Percentiles rank a stretch among this genome's conserved stretches.
Conservation (phyloP, 768 basidiomycete genomes). For the Mycena pura region DNA sequence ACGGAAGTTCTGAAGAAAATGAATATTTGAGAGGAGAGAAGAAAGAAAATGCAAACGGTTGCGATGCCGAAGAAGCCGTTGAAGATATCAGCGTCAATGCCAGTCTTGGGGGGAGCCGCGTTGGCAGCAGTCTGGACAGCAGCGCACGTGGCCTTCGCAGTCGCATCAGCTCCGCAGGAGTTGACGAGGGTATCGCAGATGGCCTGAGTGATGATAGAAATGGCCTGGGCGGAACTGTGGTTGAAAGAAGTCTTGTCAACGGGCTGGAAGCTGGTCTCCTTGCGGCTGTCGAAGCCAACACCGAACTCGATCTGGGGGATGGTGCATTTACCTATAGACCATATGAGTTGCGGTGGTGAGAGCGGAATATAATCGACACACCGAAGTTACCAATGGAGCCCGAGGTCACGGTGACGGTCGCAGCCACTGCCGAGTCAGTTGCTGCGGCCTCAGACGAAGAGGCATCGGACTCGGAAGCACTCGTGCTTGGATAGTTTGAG, state of each 20-base stretch:
- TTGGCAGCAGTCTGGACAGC: slow-evolving; percentile 7
- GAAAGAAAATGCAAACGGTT: slow-evolving; percentile 27
- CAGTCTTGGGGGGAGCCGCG: slow-evolving; percentile 32
- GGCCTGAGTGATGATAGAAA: slow-evolving; percentile 59
- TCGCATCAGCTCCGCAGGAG: slow-evolving; percentile 43
- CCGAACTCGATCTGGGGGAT: slow-evolving; percentile 65
- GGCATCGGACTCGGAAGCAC: too few relatives aligned
- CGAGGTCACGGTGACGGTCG: slow-evolving; percentile 21
- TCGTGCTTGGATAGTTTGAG: too few relatives aligned
- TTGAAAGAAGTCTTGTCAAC: slow-evolving; percentile 52
- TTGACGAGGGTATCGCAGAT: slow-evolving; percentile 63
- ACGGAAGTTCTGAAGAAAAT: slow-evolving; percentile 50
- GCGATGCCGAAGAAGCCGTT: slow-evolving; percentile 44
- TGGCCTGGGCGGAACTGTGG: slow-evolving; percentile 62
- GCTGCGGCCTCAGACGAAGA: too few relatives aligned
- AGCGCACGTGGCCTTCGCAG: background rate
- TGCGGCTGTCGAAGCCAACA: slow-evolving; percentile 61
- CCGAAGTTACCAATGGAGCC: slow-evolving; percentile 53
- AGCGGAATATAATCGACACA: background rate
- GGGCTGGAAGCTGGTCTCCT: slow-evolving; percentile 64
- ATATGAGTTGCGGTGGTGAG: background rate
- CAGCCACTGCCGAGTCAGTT: too few relatives aligned
- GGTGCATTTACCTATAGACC: slow-evolving; percentile 50
- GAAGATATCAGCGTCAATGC: slow-evolving; percentile 47
- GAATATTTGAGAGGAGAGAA: background rate